These are phyloP conservation scores for Ophiostoma quercus DNA, from an alignment of 2,329 filamentous ascomycete genomes.

Conservation along the genomic window DNA sequence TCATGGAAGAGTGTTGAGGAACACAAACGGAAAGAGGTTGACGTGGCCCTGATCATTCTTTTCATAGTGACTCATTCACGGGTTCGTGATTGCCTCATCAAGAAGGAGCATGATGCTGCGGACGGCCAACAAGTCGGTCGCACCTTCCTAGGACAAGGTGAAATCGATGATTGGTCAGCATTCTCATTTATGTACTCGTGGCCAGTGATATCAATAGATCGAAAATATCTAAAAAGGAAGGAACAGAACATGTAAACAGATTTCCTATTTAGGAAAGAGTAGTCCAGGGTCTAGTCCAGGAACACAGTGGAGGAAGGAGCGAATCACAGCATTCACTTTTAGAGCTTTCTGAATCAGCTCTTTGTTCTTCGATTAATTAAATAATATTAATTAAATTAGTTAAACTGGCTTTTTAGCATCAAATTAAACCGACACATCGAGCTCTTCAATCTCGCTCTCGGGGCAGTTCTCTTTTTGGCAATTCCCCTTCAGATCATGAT, in stretches of 20 bases:
- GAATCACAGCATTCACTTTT: constrained; percentile 18
- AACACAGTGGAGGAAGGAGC: constrained; percentile 1
- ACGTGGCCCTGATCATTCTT: background rate
- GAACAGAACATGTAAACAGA: constrained; percentile 28
- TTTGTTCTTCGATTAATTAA: background rate
- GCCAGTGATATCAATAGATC: background rate
- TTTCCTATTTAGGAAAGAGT: constrained; percentile 22
- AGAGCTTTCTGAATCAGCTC: background rate
- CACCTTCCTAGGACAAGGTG: constrained; percentile 13
- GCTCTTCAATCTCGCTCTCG: background rate
- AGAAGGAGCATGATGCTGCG: background rate
- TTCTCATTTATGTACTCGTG: background rate
- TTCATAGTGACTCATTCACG: background rate
- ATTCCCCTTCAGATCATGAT: background rate
- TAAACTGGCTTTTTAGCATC: background rate
- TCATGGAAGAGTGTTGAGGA: background rate
- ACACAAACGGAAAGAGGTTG: background rate
- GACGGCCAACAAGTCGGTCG: constrained; percentile 14
- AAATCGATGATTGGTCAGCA: background rate
- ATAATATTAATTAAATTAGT: too few species aligned
- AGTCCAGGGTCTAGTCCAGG: constrained; percentile 5
- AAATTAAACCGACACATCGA: background rate
- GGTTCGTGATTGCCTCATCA: background rate
- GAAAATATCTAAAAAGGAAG: background rate
- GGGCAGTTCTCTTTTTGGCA: background rate